These are phyloP conservation scores for Mycena galericulata DNA, from an alignment of 768 basidiomycete species.

Conservation along the genomic window DNA sequence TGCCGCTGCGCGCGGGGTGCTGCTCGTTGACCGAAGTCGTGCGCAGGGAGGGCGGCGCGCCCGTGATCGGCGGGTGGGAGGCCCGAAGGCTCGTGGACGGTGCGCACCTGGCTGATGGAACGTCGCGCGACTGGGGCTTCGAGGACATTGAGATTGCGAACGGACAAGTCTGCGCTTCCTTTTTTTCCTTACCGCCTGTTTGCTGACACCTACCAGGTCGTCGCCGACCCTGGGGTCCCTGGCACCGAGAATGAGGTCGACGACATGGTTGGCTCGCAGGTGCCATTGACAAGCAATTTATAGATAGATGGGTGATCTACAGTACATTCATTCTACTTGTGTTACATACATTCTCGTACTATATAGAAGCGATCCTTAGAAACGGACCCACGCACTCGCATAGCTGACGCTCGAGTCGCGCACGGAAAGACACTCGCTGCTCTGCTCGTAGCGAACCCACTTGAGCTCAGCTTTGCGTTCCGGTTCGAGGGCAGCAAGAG, in stretches of 20 bases:
- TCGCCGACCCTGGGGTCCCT: constrained; percentile 77
- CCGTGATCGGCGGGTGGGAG: constrained; percentile 58
- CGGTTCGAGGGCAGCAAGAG: constrained; percentile 70
- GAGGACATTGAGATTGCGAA: constrained; percentile 73
- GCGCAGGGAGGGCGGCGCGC: constrained; percentile 43
- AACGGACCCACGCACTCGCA: constrained; percentile 86
- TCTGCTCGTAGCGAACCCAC: constrained; percentile 97
- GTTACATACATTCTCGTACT: too few species aligned
- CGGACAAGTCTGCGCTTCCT: constrained; percentile 63
- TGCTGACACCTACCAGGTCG: constrained; percentile 58
- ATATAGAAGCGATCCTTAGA: constrained; percentile 50
- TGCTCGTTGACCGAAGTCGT: constrained; percentile 75
- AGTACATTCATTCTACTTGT: too few species aligned
- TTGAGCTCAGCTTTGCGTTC: constrained; percentile 55
- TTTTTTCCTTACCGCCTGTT: not conserved
- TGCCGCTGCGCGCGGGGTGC: constrained; percentile 77
- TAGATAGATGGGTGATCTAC: constrained; percentile 36
- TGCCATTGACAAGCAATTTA: constrained; percentile 52
- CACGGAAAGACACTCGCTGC: constrained; percentile 75
- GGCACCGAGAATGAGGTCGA: constrained; percentile 73
- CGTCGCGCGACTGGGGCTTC: constrained; percentile 84
- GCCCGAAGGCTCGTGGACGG: constrained; percentile 35
- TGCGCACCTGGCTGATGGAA: constrained; percentile 62
- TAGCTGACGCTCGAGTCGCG: constrained; percentile 95
- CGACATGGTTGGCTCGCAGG: constrained; percentile 67